Evolutionary conservation across 371 early-diverging fungal species (phyloP).

Genomic region (Lichtheimia ornata): DNA sequence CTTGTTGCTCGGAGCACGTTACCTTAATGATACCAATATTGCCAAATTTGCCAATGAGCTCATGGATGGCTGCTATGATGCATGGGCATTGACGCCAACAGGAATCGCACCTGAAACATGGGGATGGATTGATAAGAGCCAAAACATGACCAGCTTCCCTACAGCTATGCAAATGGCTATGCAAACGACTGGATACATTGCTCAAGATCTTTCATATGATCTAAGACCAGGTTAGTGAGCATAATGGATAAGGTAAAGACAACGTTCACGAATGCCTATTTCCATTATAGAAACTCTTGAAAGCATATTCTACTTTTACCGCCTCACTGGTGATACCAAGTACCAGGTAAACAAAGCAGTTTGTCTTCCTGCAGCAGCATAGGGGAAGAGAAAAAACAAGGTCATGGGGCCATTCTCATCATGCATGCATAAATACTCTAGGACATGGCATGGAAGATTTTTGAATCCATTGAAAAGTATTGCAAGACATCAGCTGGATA

Average conservation of each 20-base stretch:
- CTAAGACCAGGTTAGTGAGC: constrained; percentile 19
- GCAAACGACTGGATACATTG: constrained; percentile 25
- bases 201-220: constrained; percentile 21
- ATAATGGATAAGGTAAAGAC: background rate
- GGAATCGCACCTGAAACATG: constrained; percentile 48
- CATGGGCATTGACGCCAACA: constrained; percentile 40
- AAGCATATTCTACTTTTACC: constrained; percentile 68
- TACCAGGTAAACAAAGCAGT: constrained; percentile 48
- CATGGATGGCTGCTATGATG: constrained; percentile 41
- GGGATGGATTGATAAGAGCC: constrained; percentile 42
- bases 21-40: constrained; percentile 24
- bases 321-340: constrained; percentile 69
- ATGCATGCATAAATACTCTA: constrained; percentile 4
- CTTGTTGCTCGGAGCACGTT: constrained; percentile 38
- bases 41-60: constrained; percentile 33
- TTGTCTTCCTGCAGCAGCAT: too few species aligned
- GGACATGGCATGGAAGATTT: constrained; percentile 73
- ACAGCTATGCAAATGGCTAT: constrained; percentile 27
- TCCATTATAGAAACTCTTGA: constrained; percentile 6
- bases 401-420: too few species aligned
- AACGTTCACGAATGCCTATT: background rate
- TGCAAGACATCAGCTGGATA: constrained; percentile 65
- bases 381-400: too few species aligned
- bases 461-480: constrained; percentile 65
- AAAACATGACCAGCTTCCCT: constrained; percentile 24